These are phyloP conservation scores for Leccinum pallidistipes DNA, from an alignment of 1,284 basidiomycete species.

Conservation along the genomic window DNA sequence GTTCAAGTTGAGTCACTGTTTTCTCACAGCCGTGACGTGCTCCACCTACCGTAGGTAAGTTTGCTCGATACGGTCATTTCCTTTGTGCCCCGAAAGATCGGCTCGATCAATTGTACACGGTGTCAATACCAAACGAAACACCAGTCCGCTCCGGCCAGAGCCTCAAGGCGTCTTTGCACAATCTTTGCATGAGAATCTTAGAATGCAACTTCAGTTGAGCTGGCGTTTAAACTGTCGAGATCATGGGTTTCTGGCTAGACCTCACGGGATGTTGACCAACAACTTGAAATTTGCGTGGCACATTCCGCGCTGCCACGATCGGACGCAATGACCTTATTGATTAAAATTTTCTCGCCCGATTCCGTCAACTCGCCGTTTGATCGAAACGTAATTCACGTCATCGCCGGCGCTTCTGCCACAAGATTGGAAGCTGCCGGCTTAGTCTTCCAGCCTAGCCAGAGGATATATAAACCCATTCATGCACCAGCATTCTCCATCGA, in stretches of 20 bases:
- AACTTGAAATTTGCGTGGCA: neutral
- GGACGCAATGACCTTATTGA: neutral
- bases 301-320: neutral
- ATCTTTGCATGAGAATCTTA: too few species aligned
- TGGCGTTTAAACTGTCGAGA: neutral
- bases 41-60: neutral
- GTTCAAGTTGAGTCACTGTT: neutral
- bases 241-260: neutral
- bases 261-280: neutral
- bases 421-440: neutral
- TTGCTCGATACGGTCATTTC: neutral
- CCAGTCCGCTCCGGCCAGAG: neutral
- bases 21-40: neutral
- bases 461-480: slow-evolving; percentile 23
- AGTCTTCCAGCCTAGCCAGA: neutral
- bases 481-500: slow-evolving; percentile 6
- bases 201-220: neutral
- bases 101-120: neutral
- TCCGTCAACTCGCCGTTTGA: neutral
- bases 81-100: neutral
- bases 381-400: neutral
- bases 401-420: neutral
- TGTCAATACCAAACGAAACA: neutral
- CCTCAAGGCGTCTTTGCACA: too few species aligned
- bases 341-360: neutral